Evolutionary conservation across 2,329 filamentous ascomycete species (phyloP).

Genomic region (Emergomyces pasteurianus): DNA sequence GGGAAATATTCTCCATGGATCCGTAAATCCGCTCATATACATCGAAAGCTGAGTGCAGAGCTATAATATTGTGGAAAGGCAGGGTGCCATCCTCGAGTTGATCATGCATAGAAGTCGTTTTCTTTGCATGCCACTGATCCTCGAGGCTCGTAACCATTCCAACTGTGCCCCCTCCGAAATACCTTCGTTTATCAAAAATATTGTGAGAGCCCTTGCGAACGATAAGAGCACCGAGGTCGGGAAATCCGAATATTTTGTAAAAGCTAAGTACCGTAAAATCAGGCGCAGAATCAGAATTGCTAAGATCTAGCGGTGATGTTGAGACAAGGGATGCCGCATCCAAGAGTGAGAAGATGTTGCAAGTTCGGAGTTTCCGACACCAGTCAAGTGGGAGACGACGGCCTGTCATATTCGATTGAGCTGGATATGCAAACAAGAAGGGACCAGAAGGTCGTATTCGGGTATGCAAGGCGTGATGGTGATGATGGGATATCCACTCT

Average conservation of each 20-base stretch:
- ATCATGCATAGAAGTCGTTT: conserved; percentile 61
- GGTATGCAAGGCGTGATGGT: conserved; percentile 12
- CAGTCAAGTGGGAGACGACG: conserved; percentile 60
- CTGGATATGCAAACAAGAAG: conserved; percentile 66
- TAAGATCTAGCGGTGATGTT: conserved; percentile 63
- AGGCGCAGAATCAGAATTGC: conserved; percentile 48
- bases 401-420: conserved; percentile 89
- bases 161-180: conserved; percentile 91
- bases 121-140: conserved; percentile 72
- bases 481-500: conserved; percentile 44
- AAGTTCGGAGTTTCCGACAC: conserved; percentile 40
- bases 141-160: conserved; percentile 72
- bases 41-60: conserved; percentile 61
- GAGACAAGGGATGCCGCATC: conserved; percentile 75
- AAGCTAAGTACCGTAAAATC: conserved; percentile 84
- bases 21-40: conserved; percentile 59
- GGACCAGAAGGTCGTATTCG: conserved; percentile 19
- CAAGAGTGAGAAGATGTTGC: conserved; percentile 53
- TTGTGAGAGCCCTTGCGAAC: conserved; percentile 59
- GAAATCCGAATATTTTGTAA: conserved; percentile 98
- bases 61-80: conserved; percentile 81
- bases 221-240: conserved; percentile 75
- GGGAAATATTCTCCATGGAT: conserved; percentile 55
- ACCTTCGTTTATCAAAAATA: conserved; percentile 55
- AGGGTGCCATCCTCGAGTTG: conserved; percentile 83